phyloP scores from a whole-genome alignment of 805 yeast genomes.

The Phaffomyces opuntiae region DNA sequence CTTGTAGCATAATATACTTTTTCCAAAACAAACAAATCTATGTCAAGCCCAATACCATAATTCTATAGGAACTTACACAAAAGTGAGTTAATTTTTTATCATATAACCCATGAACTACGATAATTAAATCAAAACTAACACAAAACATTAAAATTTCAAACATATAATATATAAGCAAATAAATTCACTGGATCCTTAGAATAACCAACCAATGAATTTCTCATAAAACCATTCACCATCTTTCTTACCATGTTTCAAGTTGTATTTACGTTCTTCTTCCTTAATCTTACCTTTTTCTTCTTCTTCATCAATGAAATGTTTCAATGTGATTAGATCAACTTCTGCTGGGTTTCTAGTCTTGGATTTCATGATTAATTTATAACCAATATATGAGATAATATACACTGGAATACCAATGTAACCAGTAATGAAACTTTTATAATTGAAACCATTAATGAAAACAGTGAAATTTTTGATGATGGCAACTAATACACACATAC shows the following conservation, averaged over 20 bases:
- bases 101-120: too few species aligned
- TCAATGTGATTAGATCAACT: conserved; percentile 52
- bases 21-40: too few species aligned
- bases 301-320: conserved; percentile 29
- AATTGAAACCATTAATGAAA: conserved; percentile 58
- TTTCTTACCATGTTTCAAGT: conserved; percentile 20
- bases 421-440: conserved; percentile 68
- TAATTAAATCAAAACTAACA: too few species aligned
- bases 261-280: conserved; percentile 19
- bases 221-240: conserved; percentile 39
- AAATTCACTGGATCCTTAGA: neutral
- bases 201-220: conserved; percentile 31
- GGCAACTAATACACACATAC: conserved; percentile 46
- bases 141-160: neutral
- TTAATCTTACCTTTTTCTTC: conserved; percentile 19
- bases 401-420: conserved; percentile 66
- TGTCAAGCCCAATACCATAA: too few species aligned
- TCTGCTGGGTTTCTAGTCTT: conserved; percentile 42
- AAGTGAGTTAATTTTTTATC: too few species aligned
- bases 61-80: too few species aligned
- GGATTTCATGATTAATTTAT: conserved; percentile 48
- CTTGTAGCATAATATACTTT: too few species aligned
- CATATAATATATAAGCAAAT: neutral
- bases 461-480: conserved; percentile 69
- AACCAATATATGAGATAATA: conserved; percentile 68